Percentiles rank a stretch among this genome's conserved stretches.
Evolutionary conservation across 345 rosid genomes (phyloP).

Genomic region (Gossypium raimondii): DNA sequence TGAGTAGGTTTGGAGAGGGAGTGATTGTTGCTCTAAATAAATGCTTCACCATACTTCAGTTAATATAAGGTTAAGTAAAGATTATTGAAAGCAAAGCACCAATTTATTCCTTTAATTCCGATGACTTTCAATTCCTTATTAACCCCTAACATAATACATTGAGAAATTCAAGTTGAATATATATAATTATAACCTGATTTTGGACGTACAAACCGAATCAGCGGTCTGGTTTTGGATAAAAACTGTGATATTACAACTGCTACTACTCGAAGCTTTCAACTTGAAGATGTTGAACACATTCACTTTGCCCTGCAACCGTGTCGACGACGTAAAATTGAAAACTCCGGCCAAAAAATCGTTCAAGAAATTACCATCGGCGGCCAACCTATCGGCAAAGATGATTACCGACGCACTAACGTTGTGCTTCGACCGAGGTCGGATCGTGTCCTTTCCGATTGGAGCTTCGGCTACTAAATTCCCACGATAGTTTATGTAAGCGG

Average conservation of each 20-base stretch:
- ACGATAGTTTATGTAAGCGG: constrained; percentile 24
- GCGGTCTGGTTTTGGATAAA: not conserved
- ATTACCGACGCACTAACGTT: constrained; percentile 19
- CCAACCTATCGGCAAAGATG: constrained; percentile 26
- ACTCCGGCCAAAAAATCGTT: constrained; percentile 16
- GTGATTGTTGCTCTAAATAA: not conserved
- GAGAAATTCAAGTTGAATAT: not conserved
- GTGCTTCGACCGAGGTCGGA: constrained; percentile 32
- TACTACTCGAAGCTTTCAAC: constrained; percentile 28
- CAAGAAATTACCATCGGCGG: not conserved
- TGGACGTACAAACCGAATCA: constrained; percentile 20
- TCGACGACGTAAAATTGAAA: constrained; percentile 28
- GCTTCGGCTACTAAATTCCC: constrained; percentile 24
- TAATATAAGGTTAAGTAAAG: not conserved
- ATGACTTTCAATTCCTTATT: not conserved
- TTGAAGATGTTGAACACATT: constrained; percentile 27
- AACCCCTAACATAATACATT: not conserved
- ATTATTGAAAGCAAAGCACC: constrained; percentile 1
- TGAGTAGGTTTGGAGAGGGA: not conserved
- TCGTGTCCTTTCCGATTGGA: constrained; percentile 18
- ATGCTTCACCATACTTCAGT: constrained; percentile 7
- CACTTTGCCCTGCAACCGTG: constrained; percentile 30
- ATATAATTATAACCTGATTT: constrained; percentile 9
- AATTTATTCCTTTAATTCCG: constrained; percentile 1
- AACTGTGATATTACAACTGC: constrained; percentile 20